A percentile compares a stretch with the other conserved stretches of the same genome.
These are phyloP conservation scores for Rhizophagus prolifer DNA, from an alignment of 192 early-diverging fungal species.

Conservation along the genomic window DNA sequence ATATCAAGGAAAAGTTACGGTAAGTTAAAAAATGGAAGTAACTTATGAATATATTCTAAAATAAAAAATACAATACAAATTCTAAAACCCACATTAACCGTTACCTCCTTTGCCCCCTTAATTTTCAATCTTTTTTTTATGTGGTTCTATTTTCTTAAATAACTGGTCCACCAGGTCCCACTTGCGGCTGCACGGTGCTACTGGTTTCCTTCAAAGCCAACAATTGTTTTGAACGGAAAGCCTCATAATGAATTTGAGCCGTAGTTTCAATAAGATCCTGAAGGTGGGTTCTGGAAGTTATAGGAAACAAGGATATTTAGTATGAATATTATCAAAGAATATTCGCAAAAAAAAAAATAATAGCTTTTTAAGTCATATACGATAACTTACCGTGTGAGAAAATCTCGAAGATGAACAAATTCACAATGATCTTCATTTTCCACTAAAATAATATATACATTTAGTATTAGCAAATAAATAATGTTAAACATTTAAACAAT, in stretches of 20 bases:
- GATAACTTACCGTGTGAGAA: slow-evolving; percentile 56
- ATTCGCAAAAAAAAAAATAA: neutral
- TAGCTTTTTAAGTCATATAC: neutral
- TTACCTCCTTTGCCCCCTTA: neutral
- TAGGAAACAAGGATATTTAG: neutral
- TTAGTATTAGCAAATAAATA: neutral
- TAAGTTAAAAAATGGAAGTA: neutral
- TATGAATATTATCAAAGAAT: too few species aligned
- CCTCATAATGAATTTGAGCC: slow-evolving; percentile 91
- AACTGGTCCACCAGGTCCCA: slow-evolving; percentile 12
- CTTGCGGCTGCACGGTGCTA: slow-evolving; percentile 12
- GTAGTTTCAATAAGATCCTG: slow-evolving; percentile 97
- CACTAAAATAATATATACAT: slow-evolving; percentile 49
- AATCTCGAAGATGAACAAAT: slow-evolving; percentile 91
- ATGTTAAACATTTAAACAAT: neutral
- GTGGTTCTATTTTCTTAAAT: neutral
- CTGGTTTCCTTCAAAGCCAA: slow-evolving; percentile 56
- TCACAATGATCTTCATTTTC: slow-evolving; percentile 95
- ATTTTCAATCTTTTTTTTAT: neutral
- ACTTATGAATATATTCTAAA: neutral
- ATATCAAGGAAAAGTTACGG: neutral
- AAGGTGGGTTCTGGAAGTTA: slow-evolving; percentile 74
- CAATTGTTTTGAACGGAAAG: slow-evolving; percentile 80
- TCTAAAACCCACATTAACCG: neutral
- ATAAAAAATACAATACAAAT: neutral